Percentiles rank a stretch among this genome's conserved stretches.
phyloP scores from a whole-genome alignment of 2,329 filamentous ascomycete species.

The Fusarium pseudoanthophilum region DNA sequence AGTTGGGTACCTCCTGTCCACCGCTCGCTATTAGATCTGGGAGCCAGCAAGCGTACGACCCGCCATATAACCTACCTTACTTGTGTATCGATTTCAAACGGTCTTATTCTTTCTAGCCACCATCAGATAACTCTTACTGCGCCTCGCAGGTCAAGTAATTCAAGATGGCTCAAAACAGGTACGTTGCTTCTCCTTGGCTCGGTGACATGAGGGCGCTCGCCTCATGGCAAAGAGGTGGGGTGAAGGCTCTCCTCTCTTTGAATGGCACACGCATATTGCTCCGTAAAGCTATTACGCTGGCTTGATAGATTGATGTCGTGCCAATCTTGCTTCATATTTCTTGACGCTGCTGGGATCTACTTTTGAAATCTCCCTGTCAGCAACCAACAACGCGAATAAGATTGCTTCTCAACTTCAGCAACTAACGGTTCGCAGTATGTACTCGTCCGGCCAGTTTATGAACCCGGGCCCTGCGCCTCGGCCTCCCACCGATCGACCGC shows the following conservation, averaged over 20 bases:
- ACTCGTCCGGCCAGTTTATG: slow-evolving; percentile 81
- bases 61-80: slow-evolving; percentile 4
- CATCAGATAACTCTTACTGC: slow-evolving; percentile 12
- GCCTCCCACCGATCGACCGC: slow-evolving; percentile 85
- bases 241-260: slow-evolving; percentile 13
- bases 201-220: slow-evolving; percentile 8
- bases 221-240: slow-evolving; percentile 28
- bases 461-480: slow-evolving; percentile 95
- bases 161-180: slow-evolving; percentile 51
- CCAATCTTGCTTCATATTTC: neutral
- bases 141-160: slow-evolving; percentile 23
- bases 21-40: slow-evolving; percentile 26
- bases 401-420: neutral
- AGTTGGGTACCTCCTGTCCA: slow-evolving; percentile 23
- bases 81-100: slow-evolving; percentile 13
- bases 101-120: slow-evolving; percentile 16
- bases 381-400: slow-evolving; percentile 6
- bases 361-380: slow-evolving; percentile 1
- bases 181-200: slow-evolving; percentile 24
- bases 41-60: slow-evolving; percentile 22
- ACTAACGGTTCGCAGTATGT: slow-evolving; percentile 58
- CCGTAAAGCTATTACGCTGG: neutral
- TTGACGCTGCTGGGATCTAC: neutral
- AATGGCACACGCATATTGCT: neutral
- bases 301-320: neutral